Evolutionary conservation across 2,329 filamentous ascomycete species (phyloP), one percentile per base, ranked within the genome.

Genomic region (Xylariaceae sp.): DNA sequence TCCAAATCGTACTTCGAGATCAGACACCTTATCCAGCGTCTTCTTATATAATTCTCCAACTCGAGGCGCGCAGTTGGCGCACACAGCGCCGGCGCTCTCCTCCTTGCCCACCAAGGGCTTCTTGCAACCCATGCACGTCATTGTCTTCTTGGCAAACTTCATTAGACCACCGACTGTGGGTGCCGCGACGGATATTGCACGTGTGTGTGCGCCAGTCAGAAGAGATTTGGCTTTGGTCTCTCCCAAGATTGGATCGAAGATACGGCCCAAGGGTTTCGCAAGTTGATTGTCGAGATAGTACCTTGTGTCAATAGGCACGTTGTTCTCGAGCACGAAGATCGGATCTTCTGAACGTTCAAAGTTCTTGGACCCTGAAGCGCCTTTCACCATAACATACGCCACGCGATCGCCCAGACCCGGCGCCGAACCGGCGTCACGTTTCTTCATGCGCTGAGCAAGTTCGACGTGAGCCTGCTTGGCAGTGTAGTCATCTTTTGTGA

Each of bases 211-310:
- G 45, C 93, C 93, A 4, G 86, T 89, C 22, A 98, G 78, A 16
- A 98, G 75, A 31, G 86, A 87, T 37, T 81, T 83, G 4, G 90
- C 89, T 63, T 93, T 94, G 56, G 88, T 91, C 66, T 96, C 90
- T 18, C 93, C 93, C 2, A 98, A 73, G 48, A 98, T 97, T 34
- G 93, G 93, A 65, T 98, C 93, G 73, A 98, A 98, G 61, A 98
- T 98, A 61, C 94, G 84, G 4, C 84, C 83, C 2, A 98, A 76
- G 0, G 93, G 93, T 66, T 98, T 98, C 8, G 93, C 86, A 15
- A 98, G 82, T 66, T 98, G 94, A 63, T 98, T 98, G 64, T 98
- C 93, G 16, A 98, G 82, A 64, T 98, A 98, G 71, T 97, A 98
- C 64, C 88, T 93, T 3, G 93, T 97, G 66, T 98, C 93, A 61